Base-by-base conservation (phyloP, 768 basidiomycete species). In the Cystobasidium onofrii region DNA sequence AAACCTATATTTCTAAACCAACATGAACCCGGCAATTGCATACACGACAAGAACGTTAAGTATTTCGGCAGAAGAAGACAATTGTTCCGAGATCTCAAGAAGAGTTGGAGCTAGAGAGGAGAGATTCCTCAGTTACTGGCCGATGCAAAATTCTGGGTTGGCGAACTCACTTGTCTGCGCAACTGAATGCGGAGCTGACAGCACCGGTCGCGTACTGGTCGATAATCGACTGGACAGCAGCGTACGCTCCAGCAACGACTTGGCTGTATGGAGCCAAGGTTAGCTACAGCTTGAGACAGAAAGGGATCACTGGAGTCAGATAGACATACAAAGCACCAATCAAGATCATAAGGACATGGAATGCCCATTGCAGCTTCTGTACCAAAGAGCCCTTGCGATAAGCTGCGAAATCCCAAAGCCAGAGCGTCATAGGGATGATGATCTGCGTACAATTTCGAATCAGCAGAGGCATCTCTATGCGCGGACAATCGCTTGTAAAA, bases 121-220 rank as follows among this genome's bases (percentile, higher is more conserved):
- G n/a, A n/a, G n/a, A n/a, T n/a, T n/a, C n/a, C n/a, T n/a, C n/a
- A n/a, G n/a, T n/a, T n/a, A n/a, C n/a, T n/a, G n/a, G n/a, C n/a
- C n/a, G n/a, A n/a, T n/a, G n/a, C n/a, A n/a, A n/a, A n/a, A n/a
- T n/a, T n/a, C n/a, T n/a, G n/a, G n/a, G n/a, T n/a, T n/a, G n/a
- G n/a, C n/a, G n/a, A n/a, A 60, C 57, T 20, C 27, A 60, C 57
- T 60, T 60, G 57, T 60, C 57, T 27, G 57, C 57, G 33, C 57
- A 60, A 60, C 57, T 60, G 57, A 60, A 60, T 4, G 57, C 57
- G 15, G 2, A 7, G 25, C 23, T 15, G 6, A 60, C 57, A 15
- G 33, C 15, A 34, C 57, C 57, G 31, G 57, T 27, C 27, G 25
- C 57, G 57, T 60, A 60, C 20, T 60, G 57, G 27, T 60, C 33